Base-by-base conservation (phyloP, 768 basidiomycete species). In the Xanthoconium purpureum region DNA sequence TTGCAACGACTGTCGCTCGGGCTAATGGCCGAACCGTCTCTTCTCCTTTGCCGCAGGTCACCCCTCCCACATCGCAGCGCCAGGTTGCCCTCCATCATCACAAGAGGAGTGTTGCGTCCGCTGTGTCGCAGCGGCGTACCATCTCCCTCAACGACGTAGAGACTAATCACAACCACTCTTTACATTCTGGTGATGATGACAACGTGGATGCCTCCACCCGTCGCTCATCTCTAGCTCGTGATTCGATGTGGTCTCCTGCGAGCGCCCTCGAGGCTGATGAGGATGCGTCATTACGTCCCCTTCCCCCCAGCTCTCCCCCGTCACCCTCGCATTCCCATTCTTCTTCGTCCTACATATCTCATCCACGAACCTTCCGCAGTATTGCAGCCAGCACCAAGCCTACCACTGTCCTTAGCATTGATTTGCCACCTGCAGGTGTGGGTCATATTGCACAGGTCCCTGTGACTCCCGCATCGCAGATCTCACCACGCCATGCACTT, bases 391-490 rank as follows among this genome's bases (percentile, higher is more conserved):
- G 89, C 64, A 98, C 95, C 13, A 97, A 97, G 71, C 95, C 94
- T 3, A 98, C 95, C 6, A 98, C 95, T 0, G 73, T 98, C 28
- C 77, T 97, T n/a, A 93, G 90, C 62, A 83, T 96, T 58, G 95
- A 98, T 65, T 70, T 93, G 28, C 83, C 80, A 44, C 83, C 85
- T 8, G 85, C 85, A 61, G 89, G 89, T 13, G 86, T 94, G 79
- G 94, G 89, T 1, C 93, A 96, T 71, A 96, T 96, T 62, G 94
- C 94, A 7, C 90, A 96, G 67, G 91, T 84, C 11, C 85, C 90
- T 39, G 66, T 76, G 36, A 86, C 88, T 28, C 82, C 86, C 0
- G 74, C 77, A 9, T 74, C 81, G 6, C 77, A 80, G 52, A 59
- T 77, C 13, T 75, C 80, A 58, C 63, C 70, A 44, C 81, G 88